Percentiles rank a stretch among this genome's conserved stretches.
Conservation (phyloP, 495 filamentous ascomycete species). For the Amphirosellinia nigrospora region DNA sequence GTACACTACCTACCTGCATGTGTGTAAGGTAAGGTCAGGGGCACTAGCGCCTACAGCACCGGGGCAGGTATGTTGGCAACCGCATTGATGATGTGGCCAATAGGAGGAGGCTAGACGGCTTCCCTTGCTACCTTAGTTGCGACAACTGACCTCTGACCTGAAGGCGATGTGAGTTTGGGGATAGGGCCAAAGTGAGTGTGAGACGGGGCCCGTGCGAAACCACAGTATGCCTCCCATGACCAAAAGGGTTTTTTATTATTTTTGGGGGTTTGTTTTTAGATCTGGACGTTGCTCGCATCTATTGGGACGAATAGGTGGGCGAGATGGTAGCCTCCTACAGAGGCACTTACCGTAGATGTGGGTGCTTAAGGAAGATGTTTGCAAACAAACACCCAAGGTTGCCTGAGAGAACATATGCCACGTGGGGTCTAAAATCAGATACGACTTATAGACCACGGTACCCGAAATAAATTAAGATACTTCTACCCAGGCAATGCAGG, state of each 20-base stretch:
- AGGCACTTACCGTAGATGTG: not conserved
- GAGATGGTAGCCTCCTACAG: not conserved
- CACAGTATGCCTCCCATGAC: not conserved
- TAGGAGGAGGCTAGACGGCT: not conserved
- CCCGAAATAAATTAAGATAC: not conserved
- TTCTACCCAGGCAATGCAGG: not conserved
- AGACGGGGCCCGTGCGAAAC: conserved; percentile 12
- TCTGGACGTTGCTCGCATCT: not conserved
- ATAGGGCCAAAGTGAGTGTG: not conserved
- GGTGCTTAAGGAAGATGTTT: not conserved
- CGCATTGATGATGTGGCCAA: not conserved
- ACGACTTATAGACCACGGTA: not conserved
- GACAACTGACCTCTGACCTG: not conserved
- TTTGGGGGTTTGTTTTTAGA: too few species aligned
- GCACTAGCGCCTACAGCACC: not conserved
- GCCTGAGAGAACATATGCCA: conserved; percentile 20
- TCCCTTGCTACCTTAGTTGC: not conserved
- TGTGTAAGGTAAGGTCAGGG: not conserved
- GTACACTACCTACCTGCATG: not conserved
- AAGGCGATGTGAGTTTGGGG: conserved; percentile 11
- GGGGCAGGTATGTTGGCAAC: too few species aligned
- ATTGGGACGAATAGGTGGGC: not conserved
- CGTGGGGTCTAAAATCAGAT: conserved; percentile 39
- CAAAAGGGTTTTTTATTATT: too few species aligned
- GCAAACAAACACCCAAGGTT: not conserved